Evolutionary conservation across 805 yeast species (phyloP).

Genomic region (Candida ipomoeae): DNA sequence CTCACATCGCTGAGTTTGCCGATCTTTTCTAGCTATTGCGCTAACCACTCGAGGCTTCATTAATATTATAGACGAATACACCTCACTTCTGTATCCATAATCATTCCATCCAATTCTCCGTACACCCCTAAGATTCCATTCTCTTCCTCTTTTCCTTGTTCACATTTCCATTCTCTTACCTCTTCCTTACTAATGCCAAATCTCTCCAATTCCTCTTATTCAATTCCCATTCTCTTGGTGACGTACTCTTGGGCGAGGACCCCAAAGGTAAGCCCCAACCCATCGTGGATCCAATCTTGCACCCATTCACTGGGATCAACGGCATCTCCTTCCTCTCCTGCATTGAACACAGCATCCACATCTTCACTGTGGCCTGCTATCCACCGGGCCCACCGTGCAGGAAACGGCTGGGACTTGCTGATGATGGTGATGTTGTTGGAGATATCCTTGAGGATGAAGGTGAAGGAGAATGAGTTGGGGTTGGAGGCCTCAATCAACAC

Average conservation of each 20-base stretch:
- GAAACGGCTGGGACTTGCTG: slow-evolving; percentile 86
- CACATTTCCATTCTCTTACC: not conserved
- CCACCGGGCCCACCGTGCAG: slow-evolving; percentile 92
- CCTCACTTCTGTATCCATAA: not conserved
- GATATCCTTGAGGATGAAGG: slow-evolving; percentile 71
- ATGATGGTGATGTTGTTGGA: slow-evolving; percentile 70
- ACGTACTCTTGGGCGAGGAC: slow-evolving; percentile 88
- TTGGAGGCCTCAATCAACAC: slow-evolving; percentile 44
- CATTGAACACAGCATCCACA: slow-evolving; percentile 17
- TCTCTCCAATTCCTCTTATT: not conserved
- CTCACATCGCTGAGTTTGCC: slow-evolving; percentile 43
- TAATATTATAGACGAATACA: slow-evolving; percentile 1
- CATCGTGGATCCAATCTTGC: slow-evolving; percentile 45
- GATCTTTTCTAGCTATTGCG: slow-evolving; percentile 31
- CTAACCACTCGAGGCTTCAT: not conserved
- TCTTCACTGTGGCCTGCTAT: slow-evolving; percentile 47
- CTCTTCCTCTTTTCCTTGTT: not conserved
- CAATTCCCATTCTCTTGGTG: slow-evolving; percentile 78
- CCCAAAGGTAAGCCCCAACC: slow-evolving; percentile 76
- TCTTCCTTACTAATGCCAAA: not conserved
- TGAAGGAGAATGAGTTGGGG: slow-evolving; percentile 64
- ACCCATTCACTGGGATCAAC: slow-evolving; percentile 44
- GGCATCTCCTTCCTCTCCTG: slow-evolving; percentile 20
- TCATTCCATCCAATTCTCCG: too few species aligned
- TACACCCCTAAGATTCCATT: too few species aligned